Conservation (phyloP, 257 asterid genomes). For the Solanum appendiculatum region DNA sequence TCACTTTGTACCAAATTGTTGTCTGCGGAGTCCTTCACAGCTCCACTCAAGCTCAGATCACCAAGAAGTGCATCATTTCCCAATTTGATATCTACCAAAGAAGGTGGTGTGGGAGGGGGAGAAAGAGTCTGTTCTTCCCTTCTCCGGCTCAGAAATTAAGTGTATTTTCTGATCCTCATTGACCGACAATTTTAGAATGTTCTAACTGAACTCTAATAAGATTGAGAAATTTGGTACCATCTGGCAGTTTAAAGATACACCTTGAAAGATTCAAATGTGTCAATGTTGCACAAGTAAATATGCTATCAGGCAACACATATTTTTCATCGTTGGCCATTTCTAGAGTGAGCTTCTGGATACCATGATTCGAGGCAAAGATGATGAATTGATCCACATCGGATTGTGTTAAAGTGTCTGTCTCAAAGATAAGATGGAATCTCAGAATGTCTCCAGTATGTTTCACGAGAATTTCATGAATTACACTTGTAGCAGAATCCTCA, state of each 20-base stretch:
- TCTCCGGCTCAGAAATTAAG: too few species aligned
- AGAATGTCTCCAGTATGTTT: background rate
- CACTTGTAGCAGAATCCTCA: background rate
- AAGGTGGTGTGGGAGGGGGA: too few species aligned
- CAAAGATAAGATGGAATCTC: background rate
- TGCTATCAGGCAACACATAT: background rate
- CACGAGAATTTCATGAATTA: too few species aligned
- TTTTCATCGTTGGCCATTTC: background rate
- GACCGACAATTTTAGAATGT: too few species aligned
- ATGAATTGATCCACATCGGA: background rate
- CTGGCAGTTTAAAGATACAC: background rate
- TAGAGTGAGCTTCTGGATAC: background rate
- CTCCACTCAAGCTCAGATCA: slow-evolving; percentile 14
- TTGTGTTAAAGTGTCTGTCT: too few species aligned
- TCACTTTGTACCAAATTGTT: slow-evolving; percentile 29
- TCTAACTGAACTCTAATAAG: too few species aligned
- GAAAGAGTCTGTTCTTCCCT: too few species aligned
- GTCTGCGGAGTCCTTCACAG: slow-evolving; percentile 30
- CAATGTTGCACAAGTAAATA: background rate
- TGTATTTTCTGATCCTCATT: too few species aligned
- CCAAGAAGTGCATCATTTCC: too few species aligned
- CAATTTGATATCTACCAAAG: too few species aligned
- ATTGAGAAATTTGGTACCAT: background rate
- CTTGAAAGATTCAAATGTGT: background rate
- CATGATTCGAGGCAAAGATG: background rate